Conservation (phyloP, 75 land plant genomes). For the Cupressus sempervirens region DNA sequence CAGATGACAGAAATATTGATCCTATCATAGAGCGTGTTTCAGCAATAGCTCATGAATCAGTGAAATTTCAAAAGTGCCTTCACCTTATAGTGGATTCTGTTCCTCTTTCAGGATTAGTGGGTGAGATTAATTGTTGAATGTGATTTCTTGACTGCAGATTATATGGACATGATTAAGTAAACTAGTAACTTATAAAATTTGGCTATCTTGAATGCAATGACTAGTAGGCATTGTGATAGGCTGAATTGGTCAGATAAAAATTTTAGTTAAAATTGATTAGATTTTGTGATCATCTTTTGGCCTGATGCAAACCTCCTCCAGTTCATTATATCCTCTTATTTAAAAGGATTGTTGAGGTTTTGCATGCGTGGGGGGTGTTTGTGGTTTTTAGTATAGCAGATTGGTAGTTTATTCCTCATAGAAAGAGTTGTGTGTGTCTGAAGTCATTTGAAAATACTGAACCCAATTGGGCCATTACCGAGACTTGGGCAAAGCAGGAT, state of each 20-base stretch:
- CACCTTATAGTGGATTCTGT: neutral
- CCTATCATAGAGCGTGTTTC: too few species aligned
- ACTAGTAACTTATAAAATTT: too few species aligned
- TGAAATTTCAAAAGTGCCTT: too few species aligned
- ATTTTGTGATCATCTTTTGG: neutral
- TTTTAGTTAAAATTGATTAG: neutral
- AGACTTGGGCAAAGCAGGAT: neutral
- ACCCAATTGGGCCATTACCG: neutral
- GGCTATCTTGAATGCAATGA: neutral
- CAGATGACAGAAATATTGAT: too few species aligned
- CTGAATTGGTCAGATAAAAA: neutral
- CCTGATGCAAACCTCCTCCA: neutral
- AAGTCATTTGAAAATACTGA: neutral
- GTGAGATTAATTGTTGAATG: neutral
- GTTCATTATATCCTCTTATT: neutral
- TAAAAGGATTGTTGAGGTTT: neutral
- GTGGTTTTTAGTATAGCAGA: neutral
- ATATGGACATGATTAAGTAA: too few species aligned
- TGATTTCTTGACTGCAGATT: neutral
- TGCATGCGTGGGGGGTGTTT: neutral
- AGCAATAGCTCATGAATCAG: too few species aligned
- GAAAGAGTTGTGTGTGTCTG: neutral
- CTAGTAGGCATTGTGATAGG: too few species aligned
- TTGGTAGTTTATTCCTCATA: neutral
- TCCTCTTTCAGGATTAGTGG: neutral